These are phyloP conservation scores for Solanum ahanhuiri DNA, from an alignment of 257 asterid species.

Conservation along the genomic window DNA sequence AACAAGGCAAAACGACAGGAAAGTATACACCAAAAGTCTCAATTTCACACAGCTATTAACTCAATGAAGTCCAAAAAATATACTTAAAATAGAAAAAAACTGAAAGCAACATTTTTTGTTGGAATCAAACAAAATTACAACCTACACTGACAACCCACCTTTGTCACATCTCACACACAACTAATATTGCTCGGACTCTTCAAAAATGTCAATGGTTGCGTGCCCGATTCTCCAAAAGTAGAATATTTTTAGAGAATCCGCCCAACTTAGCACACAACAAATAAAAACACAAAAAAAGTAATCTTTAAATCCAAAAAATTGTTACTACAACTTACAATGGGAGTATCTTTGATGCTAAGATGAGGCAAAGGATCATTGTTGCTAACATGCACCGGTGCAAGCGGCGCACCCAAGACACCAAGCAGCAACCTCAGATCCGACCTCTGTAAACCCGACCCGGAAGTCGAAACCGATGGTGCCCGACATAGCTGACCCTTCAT, in stretches of 20 bases:
- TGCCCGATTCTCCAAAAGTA: neutral
- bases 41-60: neutral
- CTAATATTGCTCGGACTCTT: neutral
- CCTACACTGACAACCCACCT: neutral
- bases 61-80: neutral
- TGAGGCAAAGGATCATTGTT: constrained; percentile 38
- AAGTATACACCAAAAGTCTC: neutral
- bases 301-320: neutral
- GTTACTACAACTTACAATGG: constrained; percentile 9
- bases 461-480: constrained; percentile 14
- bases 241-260: neutral
- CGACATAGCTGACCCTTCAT: constrained; percentile 44
- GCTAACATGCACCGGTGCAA: constrained; percentile 78
- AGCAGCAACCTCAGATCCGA: constrained; percentile 76
- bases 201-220: neutral
- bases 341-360: constrained; percentile 20
- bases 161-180: neutral
- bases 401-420: constrained; percentile 75
- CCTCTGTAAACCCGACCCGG: constrained; percentile 44
- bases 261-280: neutral
- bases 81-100: neutral
- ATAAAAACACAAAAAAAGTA: neutral
- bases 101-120: neutral
- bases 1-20: neutral
- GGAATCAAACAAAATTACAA: neutral